Evolutionary conservation across 78 protist species (phyloP).

Genomic region (Diacronema lutheri): DNA sequence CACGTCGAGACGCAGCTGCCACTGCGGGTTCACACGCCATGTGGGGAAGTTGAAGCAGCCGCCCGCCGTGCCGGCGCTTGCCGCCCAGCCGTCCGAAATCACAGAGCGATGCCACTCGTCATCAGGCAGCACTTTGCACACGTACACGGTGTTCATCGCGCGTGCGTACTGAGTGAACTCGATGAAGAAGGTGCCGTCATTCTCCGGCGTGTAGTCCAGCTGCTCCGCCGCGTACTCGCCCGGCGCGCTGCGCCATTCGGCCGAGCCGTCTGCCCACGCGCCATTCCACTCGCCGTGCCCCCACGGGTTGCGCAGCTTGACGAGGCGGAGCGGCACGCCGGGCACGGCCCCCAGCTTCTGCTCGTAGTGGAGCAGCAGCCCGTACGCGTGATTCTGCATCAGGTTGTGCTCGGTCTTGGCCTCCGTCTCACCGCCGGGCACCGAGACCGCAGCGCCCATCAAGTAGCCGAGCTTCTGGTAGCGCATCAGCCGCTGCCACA

Average conservation of each 20-base stretch:
- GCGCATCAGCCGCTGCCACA: background rate
- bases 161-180: background rate
- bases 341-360: background rate
- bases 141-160: background rate
- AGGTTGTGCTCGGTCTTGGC: background rate
- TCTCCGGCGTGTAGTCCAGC: background rate
- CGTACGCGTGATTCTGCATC: background rate
- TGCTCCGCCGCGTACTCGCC: background rate
- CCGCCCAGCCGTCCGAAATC: background rate
- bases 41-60: conserved; percentile 15
- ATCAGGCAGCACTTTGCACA: background rate
- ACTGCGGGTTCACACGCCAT: background rate
- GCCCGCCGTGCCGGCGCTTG: background rate
- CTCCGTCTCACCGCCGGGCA: background rate
- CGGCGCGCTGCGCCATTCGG: background rate
- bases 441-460: too few species aligned
- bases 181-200: conserved; percentile 27
- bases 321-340: background rate
- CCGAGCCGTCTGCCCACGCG: background rate
- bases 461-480: background rate
- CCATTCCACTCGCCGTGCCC: conserved; percentile 15
- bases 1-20: background rate
- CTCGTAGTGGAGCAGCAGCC: conserved; percentile 18
- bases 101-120: background rate
- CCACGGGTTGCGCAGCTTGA: conserved; percentile 33